phyloP scores from a whole-genome alignment of 176 grass and related monocot species.

The Zizania latifolia region DNA sequence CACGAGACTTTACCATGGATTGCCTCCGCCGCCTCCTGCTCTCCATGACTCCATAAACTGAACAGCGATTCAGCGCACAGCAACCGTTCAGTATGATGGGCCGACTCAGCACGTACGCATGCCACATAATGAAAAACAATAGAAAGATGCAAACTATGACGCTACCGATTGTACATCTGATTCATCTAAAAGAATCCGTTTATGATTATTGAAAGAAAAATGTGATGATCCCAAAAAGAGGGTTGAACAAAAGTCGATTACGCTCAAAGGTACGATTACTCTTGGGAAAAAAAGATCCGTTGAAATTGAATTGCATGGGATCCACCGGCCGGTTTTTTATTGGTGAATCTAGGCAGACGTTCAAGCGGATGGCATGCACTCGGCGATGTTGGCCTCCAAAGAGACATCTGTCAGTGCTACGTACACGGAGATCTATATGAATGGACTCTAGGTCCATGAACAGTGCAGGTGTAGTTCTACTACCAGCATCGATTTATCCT shows the following conservation, averaged over 20 bases:
- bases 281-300: too few relatives aligned
- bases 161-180: too few relatives aligned
- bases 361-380: slow-evolving; percentile 8
- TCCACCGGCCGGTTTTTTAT: neutral
- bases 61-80: too few relatives aligned
- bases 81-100: too few relatives aligned
- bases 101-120: too few relatives aligned
- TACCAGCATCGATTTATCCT: neutral
- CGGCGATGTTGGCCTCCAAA: slow-evolving; percentile 17
- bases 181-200: too few relatives aligned
- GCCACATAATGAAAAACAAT: too few relatives aligned
- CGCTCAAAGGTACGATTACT: too few relatives aligned
- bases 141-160: too few relatives aligned
- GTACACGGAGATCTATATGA: neutral
- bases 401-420: neutral
- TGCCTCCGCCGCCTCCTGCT: neutral
- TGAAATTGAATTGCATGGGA: slow-evolving; percentile 23
- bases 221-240: neutral
- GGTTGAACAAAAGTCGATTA: neutral
- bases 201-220: too few relatives aligned
- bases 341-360: neutral
- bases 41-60: too few relatives aligned
- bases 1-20: neutral
- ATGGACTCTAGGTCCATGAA: neutral
- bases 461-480: neutral